Evolutionary conservation across 2,329 filamentous ascomycete genomes (phyloP), one percentile per base, ranked within the genome.

Genomic region (Phialophora expanda): DNA sequence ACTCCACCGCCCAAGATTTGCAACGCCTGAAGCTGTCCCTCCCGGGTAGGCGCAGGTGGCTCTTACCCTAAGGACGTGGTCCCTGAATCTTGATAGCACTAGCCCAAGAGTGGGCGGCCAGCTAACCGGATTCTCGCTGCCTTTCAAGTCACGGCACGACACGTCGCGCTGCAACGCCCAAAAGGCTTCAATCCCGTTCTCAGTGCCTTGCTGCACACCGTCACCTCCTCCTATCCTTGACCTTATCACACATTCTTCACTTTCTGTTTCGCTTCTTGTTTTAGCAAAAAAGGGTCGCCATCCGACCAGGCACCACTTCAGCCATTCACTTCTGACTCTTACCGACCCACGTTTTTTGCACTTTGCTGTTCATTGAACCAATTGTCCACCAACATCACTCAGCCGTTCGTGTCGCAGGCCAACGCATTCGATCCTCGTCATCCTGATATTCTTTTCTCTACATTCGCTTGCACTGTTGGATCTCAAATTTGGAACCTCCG

Each of bases 91-190:
- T 28, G 58, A 51, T 50, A 32, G 58, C 58, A 54, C 58, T 50
- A 61, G 48, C 44, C 58, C 30, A 30, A n/a, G 46, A 55, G 24
- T 55, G 53, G 38, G 26, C 28, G 24, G 44, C 24, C 58, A 61
- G 48, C 58, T 61, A 61, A 61, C 58, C 58, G 32, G 46, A 51
- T 57, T 63, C 24, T 63, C 53, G 53, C 54, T 46, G 41, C 54
- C 34, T 60, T 62, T 62, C 59, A 62, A 66, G 64, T 69, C 64
- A 66, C 64, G 64, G 58, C 66, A 44, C 64, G 64, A 66, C 66
- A 69, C 66, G 64, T 66, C 66, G 66, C 66, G 66, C 55, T 66
- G 53, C 62, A 57, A 57, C 38, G 30, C 56, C 59, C 59, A 50
- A 62, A 22, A 55, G 59, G 50, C 51, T 46, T 55, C 59, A 44